Evolutionary conservation across 192 early-diverging fungal genomes (phyloP).

Genomic region (Backusella circina): DNA sequence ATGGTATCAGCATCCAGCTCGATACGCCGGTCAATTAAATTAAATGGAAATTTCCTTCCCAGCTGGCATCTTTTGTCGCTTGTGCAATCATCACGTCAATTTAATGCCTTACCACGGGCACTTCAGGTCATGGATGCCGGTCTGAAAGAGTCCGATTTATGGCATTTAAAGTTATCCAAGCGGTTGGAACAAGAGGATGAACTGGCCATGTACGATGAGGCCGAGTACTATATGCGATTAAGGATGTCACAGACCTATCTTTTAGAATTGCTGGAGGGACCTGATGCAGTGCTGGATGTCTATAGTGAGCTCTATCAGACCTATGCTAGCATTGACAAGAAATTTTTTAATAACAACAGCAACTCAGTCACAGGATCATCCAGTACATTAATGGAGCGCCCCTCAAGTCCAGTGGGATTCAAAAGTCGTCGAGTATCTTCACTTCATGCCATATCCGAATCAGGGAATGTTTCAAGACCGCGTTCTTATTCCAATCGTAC

Average conservation of each 20-base stretch:
- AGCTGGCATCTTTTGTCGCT: constrained; percentile 71
- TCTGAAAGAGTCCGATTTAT: constrained; percentile 48
- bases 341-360: background rate
- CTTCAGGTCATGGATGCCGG: constrained; percentile 61
- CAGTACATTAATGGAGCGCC: background rate
- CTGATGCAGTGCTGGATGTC: constrained; percentile 19
- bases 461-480: background rate
- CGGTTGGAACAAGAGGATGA: constrained; percentile 50
- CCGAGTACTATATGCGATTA: constrained; percentile 29
- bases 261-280: constrained; percentile 38
- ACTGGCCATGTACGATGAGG: constrained; percentile 50
- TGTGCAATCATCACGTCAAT: constrained; percentile 49
- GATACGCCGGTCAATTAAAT: constrained; percentile 49
- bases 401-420: background rate
- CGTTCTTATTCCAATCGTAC: background rate
- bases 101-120: constrained; percentile 60
- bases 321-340: background rate
- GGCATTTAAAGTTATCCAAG: constrained; percentile 32
- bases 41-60: constrained; percentile 55
- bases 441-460: background rate
- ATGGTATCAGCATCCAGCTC: constrained; percentile 47
- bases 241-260: background rate
- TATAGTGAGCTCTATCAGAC: constrained; percentile 3
- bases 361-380: background rate
- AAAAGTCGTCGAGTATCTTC: background rate